Evolutionary conservation across 768 basidiomycete genomes (phyloP).

Genomic region (Suillus subaureus): DNA sequence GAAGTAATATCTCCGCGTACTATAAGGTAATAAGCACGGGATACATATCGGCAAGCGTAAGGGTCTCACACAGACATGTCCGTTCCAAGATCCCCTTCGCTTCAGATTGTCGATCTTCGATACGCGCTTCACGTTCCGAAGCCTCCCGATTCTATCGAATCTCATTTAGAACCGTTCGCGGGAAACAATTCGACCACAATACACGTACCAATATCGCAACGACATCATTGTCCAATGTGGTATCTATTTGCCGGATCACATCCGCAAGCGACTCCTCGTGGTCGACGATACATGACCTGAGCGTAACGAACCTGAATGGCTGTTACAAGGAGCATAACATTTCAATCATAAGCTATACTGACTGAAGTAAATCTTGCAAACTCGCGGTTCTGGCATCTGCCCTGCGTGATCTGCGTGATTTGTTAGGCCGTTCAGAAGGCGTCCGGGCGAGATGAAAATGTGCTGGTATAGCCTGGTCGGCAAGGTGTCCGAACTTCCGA

Average conservation of each 20-base stretch:
- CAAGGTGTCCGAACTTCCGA: conserved; percentile 41
- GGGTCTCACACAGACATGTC: conserved; percentile 48
- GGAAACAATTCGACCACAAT: conserved; percentile 21
- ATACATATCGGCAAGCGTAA: conserved; percentile 20
- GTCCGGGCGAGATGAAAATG: not conserved
- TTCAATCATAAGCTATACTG: conserved; percentile 26
- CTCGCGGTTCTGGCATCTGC: conserved; percentile 48
- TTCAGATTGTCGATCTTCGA: conserved; percentile 52
- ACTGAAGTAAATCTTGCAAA: conserved; percentile 78
- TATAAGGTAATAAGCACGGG: conserved; percentile 26
- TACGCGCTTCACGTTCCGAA: conserved; percentile 60
- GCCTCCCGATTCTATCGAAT: conserved; percentile 63
- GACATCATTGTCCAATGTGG: conserved; percentile 44
- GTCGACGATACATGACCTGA: conserved; percentile 56
- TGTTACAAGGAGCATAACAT: conserved; percentile 7
- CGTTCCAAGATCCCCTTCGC: conserved; percentile 43
- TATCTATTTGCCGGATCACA: conserved; percentile 50
- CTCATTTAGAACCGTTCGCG: conserved; percentile 27
- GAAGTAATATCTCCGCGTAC: conserved; percentile 45
- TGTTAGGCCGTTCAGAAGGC: conserved; percentile 10
- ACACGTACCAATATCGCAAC: conserved; percentile 45
- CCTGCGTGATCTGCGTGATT: conserved; percentile 27
- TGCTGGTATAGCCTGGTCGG: conserved; percentile 9
- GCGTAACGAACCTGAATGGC: conserved; percentile 47
- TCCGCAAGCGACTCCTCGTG: conserved; percentile 51